A percentile compares a stretch with the other conserved stretches of the same genome.
These are phyloP conservation scores for Rhipidocladum racemiflorum DNA, from an alignment of 176 grass and related monocot genomes.

Conservation along the genomic window DNA sequence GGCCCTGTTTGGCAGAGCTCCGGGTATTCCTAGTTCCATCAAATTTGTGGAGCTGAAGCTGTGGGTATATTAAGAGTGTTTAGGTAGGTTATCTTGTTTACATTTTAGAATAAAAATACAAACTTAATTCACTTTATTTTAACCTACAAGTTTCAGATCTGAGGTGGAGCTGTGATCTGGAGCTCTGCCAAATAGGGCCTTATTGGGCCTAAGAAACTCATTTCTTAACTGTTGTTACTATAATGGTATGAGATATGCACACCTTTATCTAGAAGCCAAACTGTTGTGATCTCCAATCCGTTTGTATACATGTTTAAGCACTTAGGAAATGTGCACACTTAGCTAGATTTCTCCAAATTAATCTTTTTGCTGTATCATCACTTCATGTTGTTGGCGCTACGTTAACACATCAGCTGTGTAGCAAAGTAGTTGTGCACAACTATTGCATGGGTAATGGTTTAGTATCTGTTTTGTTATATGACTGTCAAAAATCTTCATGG, in stretches of 20 bases:
- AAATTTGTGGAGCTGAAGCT: no score
- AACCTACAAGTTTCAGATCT: no score
- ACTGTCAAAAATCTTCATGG: not conserved
- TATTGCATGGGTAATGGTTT: not conserved
- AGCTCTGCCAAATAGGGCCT: no score
- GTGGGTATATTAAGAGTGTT: no score
- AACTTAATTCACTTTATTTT: no score
- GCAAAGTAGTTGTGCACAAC: not conserved
- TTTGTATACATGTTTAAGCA: not conserved
- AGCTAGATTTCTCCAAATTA: not conserved
- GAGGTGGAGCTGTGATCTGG: no score
- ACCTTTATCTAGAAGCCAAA: not conserved
- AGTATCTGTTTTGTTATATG: not conserved
- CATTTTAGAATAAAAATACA: no score
- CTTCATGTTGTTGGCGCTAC: not conserved
- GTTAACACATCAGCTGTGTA: not conserved
- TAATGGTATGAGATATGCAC: no score
- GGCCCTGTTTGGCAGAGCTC: no score
- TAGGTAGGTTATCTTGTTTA: no score
- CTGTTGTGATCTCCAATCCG: not conserved
- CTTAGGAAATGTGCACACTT: not conserved
- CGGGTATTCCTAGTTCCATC: no score
- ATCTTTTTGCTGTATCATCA: not conserved
- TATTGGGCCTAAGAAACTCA: no score
- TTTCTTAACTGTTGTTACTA: not conserved